phyloP scores from a whole-genome alignment of 73 alveolate genomes.

The Tetrahymena elliotti region DNA sequence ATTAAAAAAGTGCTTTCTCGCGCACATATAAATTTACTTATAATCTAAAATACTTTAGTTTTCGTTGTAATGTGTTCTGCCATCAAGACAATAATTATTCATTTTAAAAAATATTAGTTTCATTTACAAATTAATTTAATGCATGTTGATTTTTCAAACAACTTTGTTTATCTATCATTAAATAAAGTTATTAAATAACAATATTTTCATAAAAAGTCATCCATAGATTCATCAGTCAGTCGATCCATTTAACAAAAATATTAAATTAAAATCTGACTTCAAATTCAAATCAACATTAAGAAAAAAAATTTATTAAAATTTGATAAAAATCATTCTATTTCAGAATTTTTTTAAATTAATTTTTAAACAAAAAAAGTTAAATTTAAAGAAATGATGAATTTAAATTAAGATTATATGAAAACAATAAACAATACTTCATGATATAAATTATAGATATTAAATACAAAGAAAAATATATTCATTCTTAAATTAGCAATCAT shows the following conservation, averaged over 20 bases:
- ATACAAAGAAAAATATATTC: not conserved
- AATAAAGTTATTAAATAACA: not conserved
- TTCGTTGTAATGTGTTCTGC: not conserved
- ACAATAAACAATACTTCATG: not conserved
- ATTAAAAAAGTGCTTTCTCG: not conserved
- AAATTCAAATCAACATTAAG: no score
- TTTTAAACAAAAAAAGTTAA: not conserved
- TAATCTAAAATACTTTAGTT: not conserved
- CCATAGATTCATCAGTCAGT: no score
- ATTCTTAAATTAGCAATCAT: not conserved
- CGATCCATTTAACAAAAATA: no score
- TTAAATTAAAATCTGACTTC: no score
- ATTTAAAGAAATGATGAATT: not conserved
- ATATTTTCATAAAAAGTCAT: not conserved
- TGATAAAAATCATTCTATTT: no score
- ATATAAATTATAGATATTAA: no score
- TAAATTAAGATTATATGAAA: not conserved
- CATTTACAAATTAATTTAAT: not conserved
- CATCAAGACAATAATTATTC: not conserved
- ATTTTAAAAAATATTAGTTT: not conserved
- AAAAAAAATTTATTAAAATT: no score
- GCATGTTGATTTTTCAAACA: not conserved
- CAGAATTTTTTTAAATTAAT: not conserved
- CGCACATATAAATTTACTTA: not conserved
- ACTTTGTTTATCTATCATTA: not conserved